A percentile compares a stretch with the other conserved stretches of the same genome.
These are phyloP conservation scores for Phytophthora megakarya DNA, from an alignment of 352 stramenopile species.

Conservation along the genomic window DNA sequence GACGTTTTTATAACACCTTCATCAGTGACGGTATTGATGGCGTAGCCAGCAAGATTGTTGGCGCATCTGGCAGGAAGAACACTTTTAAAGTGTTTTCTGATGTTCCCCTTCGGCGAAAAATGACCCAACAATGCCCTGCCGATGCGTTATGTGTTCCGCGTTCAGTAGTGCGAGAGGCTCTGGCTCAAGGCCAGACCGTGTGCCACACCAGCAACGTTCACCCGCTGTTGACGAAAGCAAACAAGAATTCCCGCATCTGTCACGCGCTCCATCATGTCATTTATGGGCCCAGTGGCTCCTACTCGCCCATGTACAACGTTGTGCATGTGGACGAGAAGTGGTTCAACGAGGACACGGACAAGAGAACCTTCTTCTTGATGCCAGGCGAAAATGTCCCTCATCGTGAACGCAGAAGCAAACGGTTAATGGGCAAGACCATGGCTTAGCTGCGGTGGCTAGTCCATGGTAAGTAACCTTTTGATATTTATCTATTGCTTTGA, in stretches of 20 bases:
- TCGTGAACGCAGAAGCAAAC: background rate
- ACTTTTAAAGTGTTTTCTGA: no score
- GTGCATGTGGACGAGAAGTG: no score
- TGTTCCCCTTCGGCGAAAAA: no score
- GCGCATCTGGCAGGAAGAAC: background rate
- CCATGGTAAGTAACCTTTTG: background rate
- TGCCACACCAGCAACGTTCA: background rate
- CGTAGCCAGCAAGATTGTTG: background rate
- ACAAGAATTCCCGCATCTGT: background rate
- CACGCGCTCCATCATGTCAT: no score
- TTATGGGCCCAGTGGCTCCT: no score
- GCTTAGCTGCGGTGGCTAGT: background rate
- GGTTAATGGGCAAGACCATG: constrained; percentile 1
- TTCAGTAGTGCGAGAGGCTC: background rate
- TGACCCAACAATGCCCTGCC: background rate
- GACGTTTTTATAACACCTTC: background rate
- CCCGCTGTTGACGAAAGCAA: background rate
- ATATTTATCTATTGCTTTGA: no score
- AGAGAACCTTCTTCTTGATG: background rate
- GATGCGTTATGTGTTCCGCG: background rate
- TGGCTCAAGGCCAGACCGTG: background rate
- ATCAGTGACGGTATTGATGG: background rate
- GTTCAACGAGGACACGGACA: background rate
- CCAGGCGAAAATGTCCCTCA: background rate
- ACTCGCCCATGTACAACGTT: no score